Evolutionary conservation across 257 asterid genomes (phyloP), one percentile per base, ranked within the genome.

Genomic region (Jacaranda copaia): DNA sequence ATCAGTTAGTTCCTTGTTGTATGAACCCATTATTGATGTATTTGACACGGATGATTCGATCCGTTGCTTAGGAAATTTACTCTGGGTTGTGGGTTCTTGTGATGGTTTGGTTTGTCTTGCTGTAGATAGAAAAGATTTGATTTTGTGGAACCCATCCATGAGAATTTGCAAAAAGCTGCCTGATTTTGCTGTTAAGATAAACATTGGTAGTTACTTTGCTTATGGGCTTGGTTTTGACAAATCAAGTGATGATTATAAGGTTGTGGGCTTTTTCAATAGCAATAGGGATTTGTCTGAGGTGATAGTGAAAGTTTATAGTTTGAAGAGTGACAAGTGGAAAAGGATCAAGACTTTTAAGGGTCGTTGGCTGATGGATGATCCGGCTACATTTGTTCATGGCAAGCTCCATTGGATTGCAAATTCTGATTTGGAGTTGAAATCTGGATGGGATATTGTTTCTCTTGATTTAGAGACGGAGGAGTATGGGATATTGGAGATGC

Each of bases 151-250:
- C 71, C 95, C 97, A 13, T 49, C 85, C 15, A 72, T 85, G 2
- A 82, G 84, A 76, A 71, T 75, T 5, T 82, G 58, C 77, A 83
- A 84, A 72, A 79, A 36, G 4, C 77, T 89, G 70, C 88, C 94
- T 4, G 78, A 77, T 75, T 82, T 80, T 40, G 80, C 64, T 40
- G 75, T 59, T 19, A 8, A 80, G n/a, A 9, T n/a, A 14, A 72
- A 19, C 11, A 36, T 4, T 4, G 61, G 77, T 14, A 56, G 49
- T 11, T 80, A 69, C 16, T 70, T 80, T 18, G 46, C 69, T 72
- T 82, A 74, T 67, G 95, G 95, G 8, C 63, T 91, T 10, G 90
- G 97, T 64, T 91, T 42, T 70, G 91, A 89, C 71, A 72, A 61
- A 43, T 74, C 64, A 1, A 81, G 53, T 8, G 84, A 85, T 71